Base-by-base conservation (phyloP, 495 filamentous ascomycete species). In the Aspergillus bridgeri region DNA sequence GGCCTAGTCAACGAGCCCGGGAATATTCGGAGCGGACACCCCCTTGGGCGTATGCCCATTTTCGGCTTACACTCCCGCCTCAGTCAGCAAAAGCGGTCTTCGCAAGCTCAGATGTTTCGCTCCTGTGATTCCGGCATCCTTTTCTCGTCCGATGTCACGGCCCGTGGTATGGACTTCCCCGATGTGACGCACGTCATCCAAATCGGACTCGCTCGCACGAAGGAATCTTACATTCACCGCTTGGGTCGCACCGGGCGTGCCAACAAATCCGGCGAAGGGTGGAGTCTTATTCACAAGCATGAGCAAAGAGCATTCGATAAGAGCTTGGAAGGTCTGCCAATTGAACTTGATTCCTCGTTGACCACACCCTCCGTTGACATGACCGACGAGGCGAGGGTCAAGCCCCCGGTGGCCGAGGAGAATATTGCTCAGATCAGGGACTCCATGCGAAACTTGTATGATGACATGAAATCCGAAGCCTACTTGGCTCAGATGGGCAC, bases 81-180 rank as follows among this genome's bases (percentile, higher is more conserved):
- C 47, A 73, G 71, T n/a, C 94, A 98, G 71, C 9, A 6, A 0
- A 60, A 75, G 57, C 85, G 94, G 27, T 91, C 90, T 1, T 62
- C 63, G 8, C 82, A 79, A n/a, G 82, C 94, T 0, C 80, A 90
- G 0, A 54, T 27, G n/a, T 98, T 98, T 83, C 83, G 86, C 20
- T 64, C 57, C 5, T 74, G 83, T 9, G 54, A 74, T 17, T 80
- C 81, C 23, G 92, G 77, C 25, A 88, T 98, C 53, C 81, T 98
- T 23, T 83, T 98, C 69, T 92, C 92, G 1, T 92, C 91, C 5
- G 94, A 98, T 71, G 93, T 98, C 23, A 94, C 93, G 1, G 91
- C 94, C 15, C 86, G 94, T 67, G 94, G 94, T 64, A 88, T 91
- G 85, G 87, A 91, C 67, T 90, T 90, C 67, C 87, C 86, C 2